Conservation (phyloP, 345 rosid genomes). For the Eutrema japonicum region DNA sequence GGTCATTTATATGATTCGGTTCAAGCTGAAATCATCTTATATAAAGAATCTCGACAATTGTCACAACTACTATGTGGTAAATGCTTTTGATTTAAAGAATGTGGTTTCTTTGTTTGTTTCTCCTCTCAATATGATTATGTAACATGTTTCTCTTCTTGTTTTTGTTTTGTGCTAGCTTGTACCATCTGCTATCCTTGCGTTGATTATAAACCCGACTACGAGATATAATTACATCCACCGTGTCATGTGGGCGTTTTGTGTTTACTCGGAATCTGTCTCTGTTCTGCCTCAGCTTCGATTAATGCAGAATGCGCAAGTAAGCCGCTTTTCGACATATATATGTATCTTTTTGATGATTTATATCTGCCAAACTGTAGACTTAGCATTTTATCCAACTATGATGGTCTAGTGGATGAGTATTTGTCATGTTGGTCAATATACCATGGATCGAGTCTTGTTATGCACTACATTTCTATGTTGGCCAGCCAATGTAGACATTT, state of each 20-base stretch:
- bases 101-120: not conserved
- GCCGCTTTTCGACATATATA: slow-evolving; percentile 11
- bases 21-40: slow-evolving; percentile 72
- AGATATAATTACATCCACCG: slow-evolving; percentile 13
- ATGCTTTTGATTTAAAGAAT: not conserved
- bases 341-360: not conserved
- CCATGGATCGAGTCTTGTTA: not conserved
- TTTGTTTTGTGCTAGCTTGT: slow-evolving; percentile 49
- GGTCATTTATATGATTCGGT: slow-evolving; percentile 75
- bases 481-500: slow-evolving; percentile 9
- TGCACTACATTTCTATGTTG: not conserved
- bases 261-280: slow-evolving; percentile 70
- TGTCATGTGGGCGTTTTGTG: slow-evolving; percentile 69
- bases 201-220: slow-evolving; percentile 54
- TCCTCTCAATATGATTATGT: not conserved
- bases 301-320: slow-evolving; percentile 88
- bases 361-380: not conserved
- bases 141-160: slow-evolving; percentile 3
- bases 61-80: slow-evolving; percentile 62
- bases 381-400: not conserved
- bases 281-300: slow-evolving; percentile 87
- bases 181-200: slow-evolving; percentile 61
- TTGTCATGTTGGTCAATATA: not conserved
- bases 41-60: slow-evolving; percentile 64
- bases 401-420: slow-evolving; percentile 19